Evolutionary conservation across 768 basidiomycete species (phyloP).

Genomic region (Daedaleopsis sinensis): DNA sequence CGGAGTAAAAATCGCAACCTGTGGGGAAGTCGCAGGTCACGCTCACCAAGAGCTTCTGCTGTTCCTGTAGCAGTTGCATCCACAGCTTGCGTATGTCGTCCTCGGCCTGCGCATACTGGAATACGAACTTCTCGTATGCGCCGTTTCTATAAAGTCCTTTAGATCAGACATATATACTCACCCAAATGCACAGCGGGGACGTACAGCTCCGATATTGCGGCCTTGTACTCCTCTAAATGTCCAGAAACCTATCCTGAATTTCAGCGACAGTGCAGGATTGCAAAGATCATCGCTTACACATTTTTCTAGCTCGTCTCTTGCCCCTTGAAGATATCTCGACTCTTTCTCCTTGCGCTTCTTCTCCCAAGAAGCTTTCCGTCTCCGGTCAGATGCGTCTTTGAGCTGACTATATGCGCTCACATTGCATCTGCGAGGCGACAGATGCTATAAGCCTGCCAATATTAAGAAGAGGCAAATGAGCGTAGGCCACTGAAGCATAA

Average conservation of each 20-base stretch:
- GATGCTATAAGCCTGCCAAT: constrained; percentile 26
- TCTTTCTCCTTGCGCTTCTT: constrained; percentile 33
- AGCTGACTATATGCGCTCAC: constrained; percentile 23
- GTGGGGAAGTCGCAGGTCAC: not conserved
- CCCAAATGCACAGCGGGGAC: not conserved
- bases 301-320: constrained; percentile 22
- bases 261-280: not conserved
- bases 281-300: constrained; percentile 18
- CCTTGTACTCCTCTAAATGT: constrained; percentile 18
- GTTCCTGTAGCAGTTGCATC: constrained; percentile 25
- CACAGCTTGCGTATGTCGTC: constrained; percentile 31
- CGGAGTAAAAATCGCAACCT: no score
- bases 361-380: constrained; percentile 26
- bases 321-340: constrained; percentile 21
- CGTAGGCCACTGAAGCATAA: no score
- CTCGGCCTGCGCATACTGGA: constrained; percentile 30
- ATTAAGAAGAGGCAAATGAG: not conserved
- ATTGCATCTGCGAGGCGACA: constrained; percentile 31
- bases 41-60: constrained; percentile 21
- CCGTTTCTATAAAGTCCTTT: constrained; percentile 16
- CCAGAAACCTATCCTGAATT: constrained; percentile 13
- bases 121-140: constrained; percentile 28
- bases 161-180: not conserved
- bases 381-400: not conserved
- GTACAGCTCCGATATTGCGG: constrained; percentile 25